Percentiles rank a stretch among this genome's conserved stretches.
Evolutionary conservation across 2,329 filamentous ascomycete genomes (phyloP).

Genomic region (Triangularia verruculosa): DNA sequence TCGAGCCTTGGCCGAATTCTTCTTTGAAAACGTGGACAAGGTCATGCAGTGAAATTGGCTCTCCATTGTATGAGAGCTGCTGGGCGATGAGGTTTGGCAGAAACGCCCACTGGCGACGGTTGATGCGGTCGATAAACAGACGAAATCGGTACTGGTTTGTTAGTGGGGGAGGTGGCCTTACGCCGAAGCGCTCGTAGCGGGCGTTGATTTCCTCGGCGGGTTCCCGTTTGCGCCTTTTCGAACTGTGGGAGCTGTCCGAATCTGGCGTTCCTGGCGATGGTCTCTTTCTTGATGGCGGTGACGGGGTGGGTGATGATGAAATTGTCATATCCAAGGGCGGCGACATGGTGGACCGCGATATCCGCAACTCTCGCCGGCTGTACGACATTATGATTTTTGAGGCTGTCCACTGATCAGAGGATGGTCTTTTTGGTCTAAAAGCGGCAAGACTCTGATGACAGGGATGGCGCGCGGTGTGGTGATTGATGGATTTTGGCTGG

Average conservation of each 20-base stretch:
- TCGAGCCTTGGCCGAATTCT: conserved; percentile 13
- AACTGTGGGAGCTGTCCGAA: not conserved
- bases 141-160: conserved; percentile 20
- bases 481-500: not conserved
- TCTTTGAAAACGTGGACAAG: conserved; percentile 17
- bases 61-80: conserved; percentile 17
- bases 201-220: not conserved
- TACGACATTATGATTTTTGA: not conserved
- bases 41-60: conserved; percentile 17
- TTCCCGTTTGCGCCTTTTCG: not conserved
- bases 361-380: not conserved
- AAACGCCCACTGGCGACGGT: conserved; percentile 18
- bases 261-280: not conserved
- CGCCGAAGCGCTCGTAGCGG: conserved; percentile 9
- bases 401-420: not conserved
- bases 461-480: not conserved
- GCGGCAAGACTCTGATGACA: not conserved
- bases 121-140: conserved; percentile 21
- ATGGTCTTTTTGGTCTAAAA: not conserved
- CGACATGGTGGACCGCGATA: not conserved
- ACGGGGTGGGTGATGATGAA: not conserved
- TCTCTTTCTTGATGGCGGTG: not conserved
- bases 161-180: conserved; percentile 13
- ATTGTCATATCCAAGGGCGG: not conserved
- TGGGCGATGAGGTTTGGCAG: conserved; percentile 12